Percentiles rank a stretch among this genome's conserved stretches.
phyloP scores from a whole-genome alignment of 2,329 filamentous ascomycete genomes.

The Pseudogymnoascus sp. region DNA sequence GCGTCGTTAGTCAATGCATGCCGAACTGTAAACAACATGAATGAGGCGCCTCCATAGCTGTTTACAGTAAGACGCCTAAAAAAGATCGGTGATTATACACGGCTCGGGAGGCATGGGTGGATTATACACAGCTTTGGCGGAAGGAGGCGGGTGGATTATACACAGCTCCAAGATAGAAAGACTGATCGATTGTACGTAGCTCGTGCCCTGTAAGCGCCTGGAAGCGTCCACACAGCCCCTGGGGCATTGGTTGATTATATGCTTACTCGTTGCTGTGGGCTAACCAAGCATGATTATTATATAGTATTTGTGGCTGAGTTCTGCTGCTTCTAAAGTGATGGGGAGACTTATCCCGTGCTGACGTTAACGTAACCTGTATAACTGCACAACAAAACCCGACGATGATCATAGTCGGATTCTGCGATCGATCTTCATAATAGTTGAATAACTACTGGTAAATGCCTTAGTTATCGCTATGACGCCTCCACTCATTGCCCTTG shows the following conservation, averaged over 20 bases:
- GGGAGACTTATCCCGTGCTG: not conserved
- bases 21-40: not conserved
- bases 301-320: not conserved
- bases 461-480: not conserved
- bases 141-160: too few species aligned
- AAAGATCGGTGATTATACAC: not conserved
- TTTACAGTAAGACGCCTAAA: not conserved
- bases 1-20: not conserved
- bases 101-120: too few species aligned
- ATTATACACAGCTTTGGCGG: too few species aligned
- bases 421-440: not conserved
- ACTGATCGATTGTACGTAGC: not conserved
- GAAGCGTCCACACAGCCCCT: not conserved
- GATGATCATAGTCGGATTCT: not conserved
- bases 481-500: slow-evolving; percentile 32
- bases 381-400: not conserved
- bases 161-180: too few species aligned
- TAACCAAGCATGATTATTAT: not conserved
- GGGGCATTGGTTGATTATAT: not conserved
- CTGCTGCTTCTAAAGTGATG: not conserved
- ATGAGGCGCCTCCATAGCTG: not conserved
- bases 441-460: not conserved
- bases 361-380: not conserved
- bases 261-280: not conserved
- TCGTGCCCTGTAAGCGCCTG: not conserved